Base-by-base conservation (phyloP, 2,329 filamentous ascomycete species). In the Piedraia hortae region DNA sequence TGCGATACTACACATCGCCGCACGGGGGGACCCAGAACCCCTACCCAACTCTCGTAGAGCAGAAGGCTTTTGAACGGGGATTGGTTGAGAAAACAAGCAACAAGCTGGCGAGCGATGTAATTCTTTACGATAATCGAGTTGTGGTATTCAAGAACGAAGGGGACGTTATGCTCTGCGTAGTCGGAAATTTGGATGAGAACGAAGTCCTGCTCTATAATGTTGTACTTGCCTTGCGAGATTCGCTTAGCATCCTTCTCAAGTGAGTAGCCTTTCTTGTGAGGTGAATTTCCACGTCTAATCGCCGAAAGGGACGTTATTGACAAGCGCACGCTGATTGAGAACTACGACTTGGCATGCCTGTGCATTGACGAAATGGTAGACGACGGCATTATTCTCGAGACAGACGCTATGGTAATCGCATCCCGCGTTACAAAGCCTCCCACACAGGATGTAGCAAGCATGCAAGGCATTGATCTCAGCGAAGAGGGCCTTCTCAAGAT, bases 131-230 rank as follows among this genome's bases (percentile, higher is more conserved):
- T 51, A 88, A 88, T 52, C 66, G 77, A 38, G 71, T 97, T 29
- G 77, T 93, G 24, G 69, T 93, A 23, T 97, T 91, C 59, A 97
- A 97, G 64, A 72, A 72, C 53, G 85, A 97, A 55, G 78, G 74
- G 36, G 85, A 97, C 46, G 73, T 93, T 26, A 91, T 91, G 71
- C 63, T 74, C 20, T 93, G 93, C 45, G 72, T 93, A 12, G 74
- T 97, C 6, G 82, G 82, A 32, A 66, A 69, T 24, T 60, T 74
- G 23, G 77, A 91, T 23, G 85, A 97, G 59, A 97, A 93, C 47
- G 85, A 97, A 53, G 73, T 97, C 24, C 55, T 97, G 45, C 59
- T 97, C 23, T 93, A 91, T 54, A 90, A 47, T 44, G 80, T 89
- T 21, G 65, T 93, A 24, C 54, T 93, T 26, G 77, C 78, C n/a